Conservation (phyloP, 768 basidiomycete genomes). For the Termitomyces sp. region DNA sequence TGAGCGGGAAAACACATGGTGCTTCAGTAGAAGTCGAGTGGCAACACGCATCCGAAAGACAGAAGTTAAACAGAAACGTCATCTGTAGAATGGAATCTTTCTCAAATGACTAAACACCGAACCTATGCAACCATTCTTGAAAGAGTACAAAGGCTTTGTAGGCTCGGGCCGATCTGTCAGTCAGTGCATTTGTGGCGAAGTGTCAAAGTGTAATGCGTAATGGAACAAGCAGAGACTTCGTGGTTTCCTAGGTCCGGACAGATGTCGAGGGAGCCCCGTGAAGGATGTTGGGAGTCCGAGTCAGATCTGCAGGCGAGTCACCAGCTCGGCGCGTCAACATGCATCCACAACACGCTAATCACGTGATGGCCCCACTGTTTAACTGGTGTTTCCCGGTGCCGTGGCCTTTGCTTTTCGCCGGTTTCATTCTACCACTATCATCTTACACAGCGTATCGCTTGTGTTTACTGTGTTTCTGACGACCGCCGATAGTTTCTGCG, state of each 20-base stretch:
- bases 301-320: no score
- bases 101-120: background rate
- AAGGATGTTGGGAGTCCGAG: no score
- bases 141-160: background rate
- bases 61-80: background rate
- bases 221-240: background rate
- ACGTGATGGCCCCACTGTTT: slow-evolving; percentile 26
- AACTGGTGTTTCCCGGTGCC: background rate
- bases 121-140: background rate
- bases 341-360: slow-evolving; percentile 37
- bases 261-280: no score
- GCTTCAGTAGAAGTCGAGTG: background rate
- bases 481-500: background rate
- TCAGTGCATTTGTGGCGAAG: background rate
- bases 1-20: no score
- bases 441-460: slow-evolving; percentile 1
- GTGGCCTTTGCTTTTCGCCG: slow-evolving; percentile 2
- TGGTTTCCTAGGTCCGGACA: no score
- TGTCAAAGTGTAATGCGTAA: background rate
- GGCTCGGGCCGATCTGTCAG: background rate
- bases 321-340: slow-evolving; percentile 17
- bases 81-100: background rate
- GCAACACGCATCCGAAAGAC: background rate
- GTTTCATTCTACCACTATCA: slow-evolving; percentile 14
- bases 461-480: slow-evolving; percentile 7